Evolutionary conservation across 73 alveolate genomes (phyloP).

Genomic region (Urostyla sp.): DNA sequence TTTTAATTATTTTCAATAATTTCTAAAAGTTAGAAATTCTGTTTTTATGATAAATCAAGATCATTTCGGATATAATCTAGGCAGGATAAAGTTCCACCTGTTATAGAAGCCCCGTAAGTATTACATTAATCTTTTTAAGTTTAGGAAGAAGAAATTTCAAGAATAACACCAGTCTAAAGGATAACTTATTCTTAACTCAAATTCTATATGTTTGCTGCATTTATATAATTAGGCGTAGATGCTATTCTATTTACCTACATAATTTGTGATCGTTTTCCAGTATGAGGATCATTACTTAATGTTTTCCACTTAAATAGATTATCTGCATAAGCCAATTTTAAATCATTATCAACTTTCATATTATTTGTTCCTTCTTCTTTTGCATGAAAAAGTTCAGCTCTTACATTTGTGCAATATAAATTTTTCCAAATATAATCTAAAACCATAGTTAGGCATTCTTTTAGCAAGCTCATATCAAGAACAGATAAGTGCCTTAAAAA

Average conservation of each 20-base stretch:
- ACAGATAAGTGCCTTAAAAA: slow-evolving; percentile 22
- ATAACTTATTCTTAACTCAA: slow-evolving; percentile 27
- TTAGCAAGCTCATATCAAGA: not conserved
- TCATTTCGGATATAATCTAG: not conserved
- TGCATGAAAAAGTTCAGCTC: slow-evolving; percentile 35
- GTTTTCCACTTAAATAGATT: slow-evolving; percentile 51
- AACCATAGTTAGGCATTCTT: not conserved
- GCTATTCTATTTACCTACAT: slow-evolving; percentile 51
- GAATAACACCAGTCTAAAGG: slow-evolving; percentile 14
- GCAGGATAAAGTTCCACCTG: not conserved
- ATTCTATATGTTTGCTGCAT: slow-evolving; percentile 5
- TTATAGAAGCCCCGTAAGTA: slow-evolving; percentile 7
- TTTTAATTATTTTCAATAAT: slow-evolving; percentile 1
- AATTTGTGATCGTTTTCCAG: slow-evolving; percentile 54
- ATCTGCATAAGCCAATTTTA: slow-evolving; percentile 28
- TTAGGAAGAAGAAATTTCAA: not conserved
- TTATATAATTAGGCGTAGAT: not conserved
- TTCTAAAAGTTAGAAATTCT: slow-evolving; percentile 1
- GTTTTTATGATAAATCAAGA: not conserved
- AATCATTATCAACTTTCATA: slow-evolving; percentile 45
- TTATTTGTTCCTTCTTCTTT: slow-evolving; percentile 37
- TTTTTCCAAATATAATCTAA: slow-evolving; percentile 43
- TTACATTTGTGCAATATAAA: slow-evolving; percentile 31
- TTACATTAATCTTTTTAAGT: not conserved
- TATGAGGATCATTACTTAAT: slow-evolving; percentile 41